A percentile compares a stretch with the other conserved stretches of the same genome.
Evolutionary conservation across 495 filamentous ascomycete species (phyloP).

Genomic region (Penicillium goetzii): DNA sequence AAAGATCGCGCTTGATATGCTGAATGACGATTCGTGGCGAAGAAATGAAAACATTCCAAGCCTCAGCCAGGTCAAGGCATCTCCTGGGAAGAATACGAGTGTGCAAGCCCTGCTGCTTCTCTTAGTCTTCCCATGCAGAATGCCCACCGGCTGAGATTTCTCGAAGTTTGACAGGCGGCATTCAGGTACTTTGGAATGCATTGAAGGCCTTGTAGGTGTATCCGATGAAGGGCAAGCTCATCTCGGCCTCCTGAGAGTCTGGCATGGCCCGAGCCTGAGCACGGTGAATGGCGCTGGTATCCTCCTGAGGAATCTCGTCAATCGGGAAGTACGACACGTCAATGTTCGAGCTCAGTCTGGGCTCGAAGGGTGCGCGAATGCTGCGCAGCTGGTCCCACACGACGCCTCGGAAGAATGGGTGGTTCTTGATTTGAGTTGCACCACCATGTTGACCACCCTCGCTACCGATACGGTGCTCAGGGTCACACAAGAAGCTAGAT

Average conservation of each 20-base stretch:
- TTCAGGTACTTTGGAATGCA: slow-evolving; percentile 60
- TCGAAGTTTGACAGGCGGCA: slow-evolving; percentile 9
- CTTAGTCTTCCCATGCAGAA: slow-evolving; percentile 9
- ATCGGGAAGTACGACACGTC: slow-evolving; percentile 99
- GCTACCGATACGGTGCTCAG: slow-evolving; percentile 77
- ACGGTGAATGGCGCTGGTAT: slow-evolving; percentile 71
- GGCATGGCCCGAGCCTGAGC: slow-evolving; percentile 65
- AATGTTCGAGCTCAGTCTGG: slow-evolving; percentile 84
- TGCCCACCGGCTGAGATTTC: slow-evolving; percentile 14
- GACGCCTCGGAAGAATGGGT: slow-evolving; percentile 95
- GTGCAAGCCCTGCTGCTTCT: slow-evolving; percentile 49
- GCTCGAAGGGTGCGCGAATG: slow-evolving; percentile 95
- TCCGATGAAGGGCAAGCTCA: slow-evolving; percentile 95
- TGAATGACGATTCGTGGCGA: slow-evolving; percentile 37
- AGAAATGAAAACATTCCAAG: slow-evolving; percentile 27
- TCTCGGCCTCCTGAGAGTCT: slow-evolving; percentile 73
- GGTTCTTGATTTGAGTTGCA: slow-evolving; percentile 86
- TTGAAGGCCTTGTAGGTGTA: slow-evolving; percentile 99
- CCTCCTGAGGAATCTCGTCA: slow-evolving; percentile 94
- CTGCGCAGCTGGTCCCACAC: slow-evolving; percentile 87
- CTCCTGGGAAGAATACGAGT: slow-evolving; percentile 26
- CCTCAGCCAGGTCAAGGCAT: slow-evolving; percentile 6
- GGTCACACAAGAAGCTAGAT: slow-evolving; percentile 82
- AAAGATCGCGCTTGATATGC: slow-evolving; percentile 50
- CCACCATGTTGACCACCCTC: slow-evolving; percentile 71